Percentiles rank a stretch among this genome's conserved stretches.
phyloP scores from a whole-genome alignment of 1,284 basidiomycete species.

The Neolentinus lepideus region DNA sequence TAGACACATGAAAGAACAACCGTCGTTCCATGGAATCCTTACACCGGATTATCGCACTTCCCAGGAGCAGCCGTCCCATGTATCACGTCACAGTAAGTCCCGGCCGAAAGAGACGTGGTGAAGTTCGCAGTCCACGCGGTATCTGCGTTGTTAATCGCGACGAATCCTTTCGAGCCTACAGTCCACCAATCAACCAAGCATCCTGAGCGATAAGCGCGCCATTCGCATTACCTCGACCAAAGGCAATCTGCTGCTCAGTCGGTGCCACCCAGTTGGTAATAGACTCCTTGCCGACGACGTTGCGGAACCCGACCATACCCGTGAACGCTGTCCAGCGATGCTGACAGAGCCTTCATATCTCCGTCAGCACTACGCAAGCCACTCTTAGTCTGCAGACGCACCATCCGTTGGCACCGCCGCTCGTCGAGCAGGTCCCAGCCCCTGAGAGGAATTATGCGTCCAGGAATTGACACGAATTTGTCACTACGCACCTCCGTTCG shows the following conservation, averaged over 20 bases:
- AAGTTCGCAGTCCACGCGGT: slow-evolving; percentile 21
- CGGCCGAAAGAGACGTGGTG: slow-evolving; percentile 19
- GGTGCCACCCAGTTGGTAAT: slow-evolving; percentile 18
- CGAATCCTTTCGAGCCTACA: slow-evolving; percentile 16
- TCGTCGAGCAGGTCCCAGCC: slow-evolving; percentile 19
- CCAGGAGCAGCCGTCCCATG: slow-evolving; percentile 11
- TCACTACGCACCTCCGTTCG: slow-evolving; percentile 25
- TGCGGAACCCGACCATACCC: slow-evolving; percentile 30
- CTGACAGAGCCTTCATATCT: slow-evolving; percentile 17
- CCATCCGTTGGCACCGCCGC: slow-evolving; percentile 21
- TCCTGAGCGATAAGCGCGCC: neutral
- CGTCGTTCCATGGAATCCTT: neutral
- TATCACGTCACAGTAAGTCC: slow-evolving; percentile 26
- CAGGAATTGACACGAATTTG: neutral
- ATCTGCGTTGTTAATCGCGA: slow-evolving; percentile 28
- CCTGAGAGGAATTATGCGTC: no score
- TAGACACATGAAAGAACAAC: neutral
- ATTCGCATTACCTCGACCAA: slow-evolving; percentile 21
- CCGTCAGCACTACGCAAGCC: neutral
- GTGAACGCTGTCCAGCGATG: slow-evolving; percentile 27
- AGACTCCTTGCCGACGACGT: slow-evolving; percentile 19
- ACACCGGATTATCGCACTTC: neutral
- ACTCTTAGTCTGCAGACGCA: neutral
- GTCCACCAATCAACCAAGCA: neutral
- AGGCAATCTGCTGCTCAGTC: slow-evolving; percentile 22